Conservation (phyloP, 2,329 filamentous ascomycete genomes). For the Dactylonectria macrodidyma region DNA sequence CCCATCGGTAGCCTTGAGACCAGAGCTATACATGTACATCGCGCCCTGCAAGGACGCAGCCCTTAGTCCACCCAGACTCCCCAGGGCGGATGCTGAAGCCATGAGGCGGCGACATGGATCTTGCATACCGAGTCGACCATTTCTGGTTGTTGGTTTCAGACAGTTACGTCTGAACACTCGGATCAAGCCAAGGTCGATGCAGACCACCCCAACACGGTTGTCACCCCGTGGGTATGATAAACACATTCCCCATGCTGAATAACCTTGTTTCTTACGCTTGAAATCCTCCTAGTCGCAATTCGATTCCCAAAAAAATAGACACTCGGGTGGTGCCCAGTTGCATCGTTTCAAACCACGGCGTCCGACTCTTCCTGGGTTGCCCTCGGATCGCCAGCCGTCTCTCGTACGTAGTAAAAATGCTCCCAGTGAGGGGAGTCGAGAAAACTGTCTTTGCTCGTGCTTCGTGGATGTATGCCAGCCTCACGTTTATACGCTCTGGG, state of each 20-base stretch:
- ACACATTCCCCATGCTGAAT: conserved; percentile 39
- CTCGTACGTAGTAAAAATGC: conserved; percentile 30
- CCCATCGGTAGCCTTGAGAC: conserved; percentile 29
- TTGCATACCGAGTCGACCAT: conserved; percentile 46
- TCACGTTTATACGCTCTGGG: conserved; percentile 66
- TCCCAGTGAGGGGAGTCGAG: conserved; percentile 12
- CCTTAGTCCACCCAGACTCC: conserved; percentile 35
- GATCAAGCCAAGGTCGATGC: conserved; percentile 39
- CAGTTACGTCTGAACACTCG: conserved; percentile 48
- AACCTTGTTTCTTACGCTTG: conserved; percentile 34
- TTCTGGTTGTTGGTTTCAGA: conserved; percentile 46
- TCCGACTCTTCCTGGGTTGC: conserved; percentile 41
- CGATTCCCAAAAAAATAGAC: conserved; percentile 31
- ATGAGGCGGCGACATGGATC: conserved; percentile 25
- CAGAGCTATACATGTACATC: conserved; percentile 38
- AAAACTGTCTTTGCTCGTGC: conserved; percentile 35
- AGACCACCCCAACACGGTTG: conserved; percentile 47
- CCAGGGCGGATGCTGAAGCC: conserved; percentile 37
- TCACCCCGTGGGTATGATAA: conserved; percentile 50
- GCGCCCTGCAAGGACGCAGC: conserved; percentile 32
- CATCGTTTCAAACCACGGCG: conserved; percentile 38
- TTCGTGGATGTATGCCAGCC: conserved; percentile 35
- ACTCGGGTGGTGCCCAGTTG: conserved; percentile 37
- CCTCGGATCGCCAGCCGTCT: conserved; percentile 40
- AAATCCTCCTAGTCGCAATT: conserved; percentile 36